Conservation (phyloP, 352 stramenopile genomes). For the Phytophthora kernoviae region DNA sequence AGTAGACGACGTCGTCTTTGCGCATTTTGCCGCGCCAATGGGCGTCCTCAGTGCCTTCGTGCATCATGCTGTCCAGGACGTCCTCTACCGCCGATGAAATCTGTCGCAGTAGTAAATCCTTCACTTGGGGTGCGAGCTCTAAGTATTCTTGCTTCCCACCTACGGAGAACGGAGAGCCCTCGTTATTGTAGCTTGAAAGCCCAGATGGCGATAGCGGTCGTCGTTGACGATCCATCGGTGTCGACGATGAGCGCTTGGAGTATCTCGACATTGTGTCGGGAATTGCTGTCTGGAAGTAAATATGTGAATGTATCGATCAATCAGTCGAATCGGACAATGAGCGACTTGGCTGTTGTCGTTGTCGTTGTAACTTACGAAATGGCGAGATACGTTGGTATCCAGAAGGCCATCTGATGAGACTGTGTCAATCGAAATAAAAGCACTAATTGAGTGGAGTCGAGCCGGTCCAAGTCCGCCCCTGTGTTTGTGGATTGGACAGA, state of each 20-base stretch:
- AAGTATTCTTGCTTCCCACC: conserved; percentile 19
- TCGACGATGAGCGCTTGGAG: conserved; percentile 25
- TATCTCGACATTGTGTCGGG: conserved; percentile 14
- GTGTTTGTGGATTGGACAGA: conserved; percentile 11
- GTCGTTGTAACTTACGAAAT: conserved; percentile 14
- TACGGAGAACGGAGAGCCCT: conserved; percentile 4
- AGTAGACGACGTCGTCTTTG: conserved; percentile 47
- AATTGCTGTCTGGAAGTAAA: conserved; percentile 20
- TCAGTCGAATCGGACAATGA: conserved; percentile 27
- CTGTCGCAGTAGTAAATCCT: conserved; percentile 31
- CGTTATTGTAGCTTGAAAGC: conserved; percentile 27
- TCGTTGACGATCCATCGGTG: conserved; percentile 12
- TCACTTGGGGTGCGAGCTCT: conserved; percentile 27
- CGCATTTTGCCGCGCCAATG: conserved; percentile 37
- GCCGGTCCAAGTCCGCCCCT: conserved; percentile 16
- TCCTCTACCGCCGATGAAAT: conserved; percentile 38
- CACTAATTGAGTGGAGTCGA: conserved; percentile 9
- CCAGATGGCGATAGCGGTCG: conserved; percentile 15
- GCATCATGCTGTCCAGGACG: conserved; percentile 44
- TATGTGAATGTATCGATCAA: conserved; percentile 12
- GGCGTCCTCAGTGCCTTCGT: conserved; percentile 28
- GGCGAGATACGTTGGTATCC: conserved; percentile 9
- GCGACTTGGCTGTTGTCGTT: conserved; percentile 11
- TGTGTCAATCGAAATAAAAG: conserved; percentile 18
- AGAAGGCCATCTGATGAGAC: conserved; percentile 14